Percentiles rank a stretch among this genome's conserved stretches.
Evolutionary conservation across 192 early-diverging fungal species (phyloP).

Genomic region (Podila clonocystis): DNA sequence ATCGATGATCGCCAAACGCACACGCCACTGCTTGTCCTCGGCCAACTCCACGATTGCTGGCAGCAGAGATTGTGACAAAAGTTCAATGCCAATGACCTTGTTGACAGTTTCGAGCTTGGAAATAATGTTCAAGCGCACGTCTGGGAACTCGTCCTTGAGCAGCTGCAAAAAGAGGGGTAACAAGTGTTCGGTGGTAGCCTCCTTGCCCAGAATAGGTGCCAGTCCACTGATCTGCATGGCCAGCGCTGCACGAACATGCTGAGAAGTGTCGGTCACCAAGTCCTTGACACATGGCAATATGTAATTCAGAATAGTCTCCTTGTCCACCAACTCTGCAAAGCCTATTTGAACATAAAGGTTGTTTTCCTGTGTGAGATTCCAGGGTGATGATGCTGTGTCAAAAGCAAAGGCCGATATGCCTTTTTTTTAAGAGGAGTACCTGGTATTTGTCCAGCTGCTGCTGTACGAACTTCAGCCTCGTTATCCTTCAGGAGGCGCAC

Average conservation of each 20-base stretch:
- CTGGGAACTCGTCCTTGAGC: slow-evolving; percentile 96
- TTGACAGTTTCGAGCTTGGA: slow-evolving; percentile 98
- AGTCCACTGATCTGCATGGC: slow-evolving; percentile 97
- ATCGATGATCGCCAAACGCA: slow-evolving; percentile 98
- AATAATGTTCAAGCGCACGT: slow-evolving; percentile 98
- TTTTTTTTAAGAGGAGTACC: slow-evolving; percentile 49
- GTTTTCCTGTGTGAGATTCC: background rate
- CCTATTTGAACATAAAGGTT: slow-evolving; percentile 26
- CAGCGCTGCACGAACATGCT: slow-evolving; percentile 94
- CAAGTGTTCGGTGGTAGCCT: slow-evolving; percentile 93
- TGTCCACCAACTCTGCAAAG: slow-evolving; percentile 77
- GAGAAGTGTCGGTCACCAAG: slow-evolving; percentile 94
- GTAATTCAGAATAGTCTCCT: slow-evolving; percentile 79
- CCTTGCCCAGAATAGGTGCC: slow-evolving; percentile 95
- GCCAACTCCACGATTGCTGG: slow-evolving; percentile 99
- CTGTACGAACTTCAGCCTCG: slow-evolving; percentile 97
- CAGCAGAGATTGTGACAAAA: slow-evolving; percentile 94
- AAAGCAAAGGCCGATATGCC: background rate
- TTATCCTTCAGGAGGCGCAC: slow-evolving; percentile 92
- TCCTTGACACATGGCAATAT: slow-evolving; percentile 94
- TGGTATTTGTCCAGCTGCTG: slow-evolving; percentile 92
- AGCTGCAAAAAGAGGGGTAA: slow-evolving; percentile 96
- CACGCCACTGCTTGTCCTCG: slow-evolving; percentile 99
- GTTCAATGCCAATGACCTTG: slow-evolving; percentile 96
- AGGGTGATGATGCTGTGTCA: background rate